phyloP scores from a whole-genome alignment of 306 rosid species.

The Neltuma alba region DNA sequence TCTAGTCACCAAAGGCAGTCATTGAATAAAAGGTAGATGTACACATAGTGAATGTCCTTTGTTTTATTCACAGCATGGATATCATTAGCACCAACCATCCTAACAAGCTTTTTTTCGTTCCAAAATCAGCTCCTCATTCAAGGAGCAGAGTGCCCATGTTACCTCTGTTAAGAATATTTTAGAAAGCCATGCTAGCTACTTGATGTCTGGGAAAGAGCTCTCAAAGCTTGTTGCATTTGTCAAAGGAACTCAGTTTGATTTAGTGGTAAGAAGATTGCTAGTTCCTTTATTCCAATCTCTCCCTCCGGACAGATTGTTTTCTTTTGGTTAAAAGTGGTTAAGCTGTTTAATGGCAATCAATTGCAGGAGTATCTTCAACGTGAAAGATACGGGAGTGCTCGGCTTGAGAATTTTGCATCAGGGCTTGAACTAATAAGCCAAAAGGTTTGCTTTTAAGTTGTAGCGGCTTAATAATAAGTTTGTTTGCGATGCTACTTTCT shows the following conservation, averaged over 20 bases:
- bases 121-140: conserved; percentile 69
- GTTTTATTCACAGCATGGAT: conserved; percentile 23
- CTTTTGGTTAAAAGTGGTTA: conserved; percentile 29
- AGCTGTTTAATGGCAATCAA: conserved; percentile 30
- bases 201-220: conserved; percentile 95
- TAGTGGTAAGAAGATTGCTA: conserved; percentile 68
- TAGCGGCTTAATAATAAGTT: neutral
- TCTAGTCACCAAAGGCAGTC: conserved; percentile 69
- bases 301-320: neutral
- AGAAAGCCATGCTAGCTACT: conserved; percentile 93
- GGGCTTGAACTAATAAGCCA: conserved; percentile 91
- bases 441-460: conserved; percentile 58
- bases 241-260: conserved; percentile 96
- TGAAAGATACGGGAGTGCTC: conserved; percentile 87
- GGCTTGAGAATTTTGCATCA: conserved; percentile 88
- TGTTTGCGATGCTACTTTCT: neutral
- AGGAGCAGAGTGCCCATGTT: conserved; percentile 91
- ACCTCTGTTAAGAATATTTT: conserved; percentile 83
- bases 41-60: conserved; percentile 25
- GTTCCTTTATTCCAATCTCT: conserved; percentile 23
- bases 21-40: conserved; percentile 68
- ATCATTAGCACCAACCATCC: conserved; percentile 23
- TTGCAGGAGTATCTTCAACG: conserved; percentile 93
- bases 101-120: conserved; percentile 30
- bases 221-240: conserved; percentile 98